Percentiles rank a stretch among this genome's conserved stretches.
These are phyloP conservation scores for Citeromyces matritensis DNA, from an alignment of 805 yeast genomes.

Conservation along the genomic window DNA sequence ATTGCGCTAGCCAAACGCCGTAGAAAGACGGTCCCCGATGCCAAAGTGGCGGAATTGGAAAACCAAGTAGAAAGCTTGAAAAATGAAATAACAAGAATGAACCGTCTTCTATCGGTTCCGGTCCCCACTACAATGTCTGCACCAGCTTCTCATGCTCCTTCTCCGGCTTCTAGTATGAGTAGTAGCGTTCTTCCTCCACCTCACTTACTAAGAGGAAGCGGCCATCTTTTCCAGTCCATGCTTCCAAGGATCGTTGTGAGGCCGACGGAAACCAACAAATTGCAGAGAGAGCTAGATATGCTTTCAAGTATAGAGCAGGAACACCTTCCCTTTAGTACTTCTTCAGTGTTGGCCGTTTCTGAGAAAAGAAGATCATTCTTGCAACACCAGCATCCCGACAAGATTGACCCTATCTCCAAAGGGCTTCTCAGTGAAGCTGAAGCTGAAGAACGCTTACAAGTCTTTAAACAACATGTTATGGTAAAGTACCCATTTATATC, in stretches of 20 bases:
- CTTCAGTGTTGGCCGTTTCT: conserved; percentile 27
- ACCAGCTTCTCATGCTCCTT: conserved; percentile 1
- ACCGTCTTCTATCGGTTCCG: not conserved
- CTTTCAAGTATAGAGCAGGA: conserved; percentile 17
- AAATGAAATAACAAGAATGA: conserved; percentile 1
- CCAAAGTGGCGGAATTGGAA: conserved; percentile 6
- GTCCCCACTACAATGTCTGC: not conserved
- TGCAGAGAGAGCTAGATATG: conserved; percentile 23
- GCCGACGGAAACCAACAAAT: conserved; percentile 10
- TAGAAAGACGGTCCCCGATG: conserved; percentile 9
- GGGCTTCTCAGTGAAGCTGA: conserved; percentile 47
- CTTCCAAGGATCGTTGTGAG: not conserved
- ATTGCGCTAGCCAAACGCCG: conserved; percentile 40
- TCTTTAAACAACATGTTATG: conserved; percentile 33
- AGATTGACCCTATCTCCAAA: conserved; percentile 31
- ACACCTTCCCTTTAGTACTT: conserved; percentile 25
- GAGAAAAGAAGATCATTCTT: conserved; percentile 21
- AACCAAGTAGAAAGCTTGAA: conserved; percentile 5
- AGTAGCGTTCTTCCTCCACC: too few relatives aligned
- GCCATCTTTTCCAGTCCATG: too few relatives aligned
- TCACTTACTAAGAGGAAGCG: too few relatives aligned
- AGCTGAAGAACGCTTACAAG: conserved; percentile 34
- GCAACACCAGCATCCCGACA: conserved; percentile 8
- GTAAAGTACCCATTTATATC: conserved; percentile 41
- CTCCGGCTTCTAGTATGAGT: conserved; percentile 9